Evolutionary conservation across 1,139 yeast genomes (phyloP).

Genomic region (Debaryomyces fabryi): DNA sequence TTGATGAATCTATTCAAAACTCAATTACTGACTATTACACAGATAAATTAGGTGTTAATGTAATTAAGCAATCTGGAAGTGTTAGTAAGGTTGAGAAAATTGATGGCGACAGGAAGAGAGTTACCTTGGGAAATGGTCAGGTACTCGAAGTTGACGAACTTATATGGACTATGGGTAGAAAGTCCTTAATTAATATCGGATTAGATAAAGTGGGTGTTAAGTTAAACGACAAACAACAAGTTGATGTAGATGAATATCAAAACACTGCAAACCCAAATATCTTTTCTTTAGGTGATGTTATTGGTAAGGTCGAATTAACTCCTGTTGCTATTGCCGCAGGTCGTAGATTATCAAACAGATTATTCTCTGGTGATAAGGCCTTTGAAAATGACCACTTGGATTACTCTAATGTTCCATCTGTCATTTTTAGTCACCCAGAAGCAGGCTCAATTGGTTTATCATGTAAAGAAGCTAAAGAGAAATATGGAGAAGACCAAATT

Average conservation of each 20-base stretch:
- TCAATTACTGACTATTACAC: conserved; percentile 79
- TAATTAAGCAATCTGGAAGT: conserved; percentile 65
- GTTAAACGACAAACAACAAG: conserved; percentile 56
- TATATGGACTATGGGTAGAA: conserved; percentile 94
- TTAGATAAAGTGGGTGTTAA: conserved; percentile 76
- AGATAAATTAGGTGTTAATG: conserved; percentile 72
- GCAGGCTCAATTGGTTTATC: conserved; percentile 91
- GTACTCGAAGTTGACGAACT: conserved; percentile 73
- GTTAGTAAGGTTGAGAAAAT: conserved; percentile 65
- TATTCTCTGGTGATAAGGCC: conserved; percentile 74
- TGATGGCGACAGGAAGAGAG: conserved; percentile 61
- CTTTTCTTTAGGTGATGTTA: conserved; percentile 90
- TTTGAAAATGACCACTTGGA: conserved; percentile 76
- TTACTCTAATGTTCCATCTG: conserved; percentile 85
- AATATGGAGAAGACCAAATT: conserved; percentile 80
- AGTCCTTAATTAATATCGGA: conserved; percentile 71
- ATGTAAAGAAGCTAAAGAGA: conserved; percentile 71
- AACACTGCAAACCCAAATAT: conserved; percentile 71
- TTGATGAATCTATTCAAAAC: conserved; percentile 79
- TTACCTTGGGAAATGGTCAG: conserved; percentile 57
- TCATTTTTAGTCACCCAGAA: conserved; percentile 94
- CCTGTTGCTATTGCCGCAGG: conserved; percentile 99
- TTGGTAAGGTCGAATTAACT: conserved; percentile 88
- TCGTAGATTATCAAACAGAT: conserved; percentile 84
- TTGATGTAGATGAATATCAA: conserved; percentile 86